These are phyloP conservation scores for Cyberlindnera mississippiensis DNA, from an alignment of 805 yeast species.

Conservation along the genomic window DNA sequence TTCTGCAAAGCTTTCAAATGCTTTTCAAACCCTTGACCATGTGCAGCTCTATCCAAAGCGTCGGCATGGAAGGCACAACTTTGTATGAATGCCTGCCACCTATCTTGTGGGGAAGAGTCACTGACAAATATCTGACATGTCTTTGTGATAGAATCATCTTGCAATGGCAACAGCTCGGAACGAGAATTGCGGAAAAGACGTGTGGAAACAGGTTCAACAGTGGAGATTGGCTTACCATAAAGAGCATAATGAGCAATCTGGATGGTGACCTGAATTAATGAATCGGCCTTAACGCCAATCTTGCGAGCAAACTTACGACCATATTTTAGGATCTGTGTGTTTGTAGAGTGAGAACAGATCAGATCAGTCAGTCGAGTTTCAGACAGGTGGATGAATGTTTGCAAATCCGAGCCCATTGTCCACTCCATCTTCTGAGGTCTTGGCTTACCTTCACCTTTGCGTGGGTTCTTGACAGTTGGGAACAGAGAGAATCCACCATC, in stretches of 20 bases:
- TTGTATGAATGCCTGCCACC: constrained; percentile 47
- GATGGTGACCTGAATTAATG: constrained; percentile 84
- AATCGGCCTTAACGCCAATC: constrained; percentile 84
- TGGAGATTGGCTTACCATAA: constrained; percentile 84
- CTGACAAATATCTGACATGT: constrained; percentile 64
- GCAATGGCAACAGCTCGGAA: constrained; percentile 65
- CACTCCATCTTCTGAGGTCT: constrained; percentile 30
- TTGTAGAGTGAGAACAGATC: constrained; percentile 74
- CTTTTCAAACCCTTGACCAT: constrained; percentile 68
- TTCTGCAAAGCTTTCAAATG: constrained; percentile 64
- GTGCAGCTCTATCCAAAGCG: constrained; percentile 47
- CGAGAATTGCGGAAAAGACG: constrained; percentile 64
- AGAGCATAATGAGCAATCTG: constrained; percentile 89
- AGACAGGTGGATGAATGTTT: constrained; percentile 62
- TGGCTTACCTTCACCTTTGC: constrained; percentile 14
- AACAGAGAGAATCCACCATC: constrained; percentile 51
- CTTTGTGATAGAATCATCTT: constrained; percentile 45
- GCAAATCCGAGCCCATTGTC: constrained; percentile 34
- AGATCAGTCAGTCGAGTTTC: constrained; percentile 86
- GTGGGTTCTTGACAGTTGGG: constrained; percentile 30
- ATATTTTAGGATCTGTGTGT: constrained; percentile 68
- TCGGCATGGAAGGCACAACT: constrained; percentile 50
- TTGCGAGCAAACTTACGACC: constrained; percentile 75
- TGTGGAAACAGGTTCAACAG: constrained; percentile 87
- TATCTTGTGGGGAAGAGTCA: constrained; percentile 39